phyloP scores from a whole-genome alignment of 345 rosid genomes.

The Geranium rotundifolium region DNA sequence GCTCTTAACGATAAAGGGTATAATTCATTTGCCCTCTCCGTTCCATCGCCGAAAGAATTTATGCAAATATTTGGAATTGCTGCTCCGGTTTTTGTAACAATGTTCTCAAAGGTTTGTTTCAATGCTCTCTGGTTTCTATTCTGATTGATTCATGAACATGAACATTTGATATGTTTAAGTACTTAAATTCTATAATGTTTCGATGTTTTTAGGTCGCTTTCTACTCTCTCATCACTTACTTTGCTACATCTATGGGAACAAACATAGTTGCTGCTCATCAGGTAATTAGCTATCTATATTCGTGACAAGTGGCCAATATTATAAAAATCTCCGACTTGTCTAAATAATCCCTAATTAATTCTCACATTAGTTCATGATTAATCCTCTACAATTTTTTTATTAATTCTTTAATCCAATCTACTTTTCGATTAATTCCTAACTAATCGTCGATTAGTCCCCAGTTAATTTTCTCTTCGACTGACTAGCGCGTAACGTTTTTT shows the following conservation, averaged over 20 bases:
- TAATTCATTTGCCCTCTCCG: constrained; percentile 18
- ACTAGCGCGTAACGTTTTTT: no score
- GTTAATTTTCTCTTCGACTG: no score
- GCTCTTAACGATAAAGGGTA: constrained; percentile 29
- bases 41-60: constrained; percentile 22
- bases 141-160: not conserved
- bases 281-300: constrained; percentile 14
- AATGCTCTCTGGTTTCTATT: not conserved
- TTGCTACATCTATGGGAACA: constrained; percentile 40
- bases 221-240: constrained; percentile 26
- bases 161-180: not conserved
- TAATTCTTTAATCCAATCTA: not conserved
- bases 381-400: not conserved
- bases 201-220: constrained; percentile 28
- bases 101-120: constrained; percentile 27
- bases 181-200: no score
- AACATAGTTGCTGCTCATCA: constrained; percentile 38
- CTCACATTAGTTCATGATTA: not conserved
- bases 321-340: no score
- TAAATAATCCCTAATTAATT: no score
- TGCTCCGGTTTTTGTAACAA: constrained; percentile 30
- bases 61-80: constrained; percentile 20
- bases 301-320: not conserved
- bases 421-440: no score
- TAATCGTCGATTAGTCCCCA: no score